Evolutionary conservation across 768 basidiomycete species (phyloP).

Genomic region (Russula earlei): DNA sequence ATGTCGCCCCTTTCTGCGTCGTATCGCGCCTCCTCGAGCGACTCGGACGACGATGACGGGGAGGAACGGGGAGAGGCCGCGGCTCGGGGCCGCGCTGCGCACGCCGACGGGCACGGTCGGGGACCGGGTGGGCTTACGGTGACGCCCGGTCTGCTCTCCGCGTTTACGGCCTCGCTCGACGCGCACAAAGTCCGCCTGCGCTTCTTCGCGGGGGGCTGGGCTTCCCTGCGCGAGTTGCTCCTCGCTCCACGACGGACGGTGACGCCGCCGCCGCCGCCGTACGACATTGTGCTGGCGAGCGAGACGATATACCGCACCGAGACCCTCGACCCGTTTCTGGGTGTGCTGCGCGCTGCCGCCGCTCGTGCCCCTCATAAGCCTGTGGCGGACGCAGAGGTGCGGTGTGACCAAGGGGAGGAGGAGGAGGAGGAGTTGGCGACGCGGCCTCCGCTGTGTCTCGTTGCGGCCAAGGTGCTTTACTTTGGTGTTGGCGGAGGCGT

Average conservation of each 20-base stretch:
- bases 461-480: slow-evolving; percentile 87
- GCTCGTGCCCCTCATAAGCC: not conserved
- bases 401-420: not conserved
- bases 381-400: not conserved
- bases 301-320: slow-evolving; percentile 84
- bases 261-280: slow-evolving; percentile 28
- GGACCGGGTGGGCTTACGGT: slow-evolving; percentile 54
- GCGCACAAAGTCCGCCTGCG: slow-evolving; percentile 47
- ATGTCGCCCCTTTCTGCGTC: slow-evolving; percentile 46
- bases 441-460: slow-evolving; percentile 42
- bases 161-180: slow-evolving; percentile 55
- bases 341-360: slow-evolving; percentile 32
- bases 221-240: slow-evolving; percentile 29
- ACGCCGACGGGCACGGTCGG: not conserved
- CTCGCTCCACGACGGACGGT: too few relatives aligned
- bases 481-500: slow-evolving; percentile 94
- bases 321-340: slow-evolving; percentile 51
- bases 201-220: slow-evolving; percentile 84
- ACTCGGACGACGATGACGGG: slow-evolving; percentile 20
- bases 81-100: not conserved
- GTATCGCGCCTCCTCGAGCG: slow-evolving; percentile 32
- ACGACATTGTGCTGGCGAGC: slow-evolving; percentile 74
- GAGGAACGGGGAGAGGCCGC: not conserved
- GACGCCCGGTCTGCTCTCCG: slow-evolving; percentile 48
- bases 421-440: too few relatives aligned